These are phyloP conservation scores for Rhododendron vialii DNA, from an alignment of 148 eudicot genomes.

Conservation along the genomic window DNA sequence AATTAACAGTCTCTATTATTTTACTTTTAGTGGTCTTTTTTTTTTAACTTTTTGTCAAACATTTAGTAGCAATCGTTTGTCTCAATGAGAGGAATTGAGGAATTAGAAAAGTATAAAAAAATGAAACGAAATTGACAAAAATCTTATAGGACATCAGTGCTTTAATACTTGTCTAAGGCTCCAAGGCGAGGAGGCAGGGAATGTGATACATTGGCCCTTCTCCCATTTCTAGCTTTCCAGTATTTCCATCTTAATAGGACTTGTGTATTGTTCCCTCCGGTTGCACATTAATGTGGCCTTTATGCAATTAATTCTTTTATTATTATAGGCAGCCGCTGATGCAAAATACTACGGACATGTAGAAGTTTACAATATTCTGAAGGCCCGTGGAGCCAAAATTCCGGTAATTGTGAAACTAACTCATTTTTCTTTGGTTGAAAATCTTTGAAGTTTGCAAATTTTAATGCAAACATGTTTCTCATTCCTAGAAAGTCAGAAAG, in stretches of 20 bases:
- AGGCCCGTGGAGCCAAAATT: slow-evolving; percentile 90
- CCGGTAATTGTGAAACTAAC: slow-evolving; percentile 43
- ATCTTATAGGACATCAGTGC: background rate
- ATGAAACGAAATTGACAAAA: background rate
- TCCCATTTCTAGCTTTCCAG: background rate
- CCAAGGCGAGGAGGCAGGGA: background rate
- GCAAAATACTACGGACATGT: slow-evolving; percentile 88
- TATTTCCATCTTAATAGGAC: background rate
- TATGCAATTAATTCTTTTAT: background rate
- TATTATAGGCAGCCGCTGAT: slow-evolving; percentile 92
- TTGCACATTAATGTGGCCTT: background rate
- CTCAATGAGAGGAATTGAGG: background rate
- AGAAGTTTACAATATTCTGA: slow-evolving; percentile 80
- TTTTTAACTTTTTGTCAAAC: background rate
- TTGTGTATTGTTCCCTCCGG: background rate
- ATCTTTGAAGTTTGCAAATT: slow-evolving; percentile 8
- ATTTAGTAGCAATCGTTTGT: background rate
- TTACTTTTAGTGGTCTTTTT: background rate
- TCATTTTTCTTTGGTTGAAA: background rate
- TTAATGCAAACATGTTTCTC: slow-evolving; percentile 4
- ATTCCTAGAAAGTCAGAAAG: slow-evolving; percentile 73
- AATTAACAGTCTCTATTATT: background rate
- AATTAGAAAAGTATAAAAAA: background rate
- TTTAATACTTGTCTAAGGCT: background rate
- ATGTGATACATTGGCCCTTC: background rate